Evolutionary conservation across 331 rosid genomes (phyloP).

Genomic region (Acacia concinna): DNA sequence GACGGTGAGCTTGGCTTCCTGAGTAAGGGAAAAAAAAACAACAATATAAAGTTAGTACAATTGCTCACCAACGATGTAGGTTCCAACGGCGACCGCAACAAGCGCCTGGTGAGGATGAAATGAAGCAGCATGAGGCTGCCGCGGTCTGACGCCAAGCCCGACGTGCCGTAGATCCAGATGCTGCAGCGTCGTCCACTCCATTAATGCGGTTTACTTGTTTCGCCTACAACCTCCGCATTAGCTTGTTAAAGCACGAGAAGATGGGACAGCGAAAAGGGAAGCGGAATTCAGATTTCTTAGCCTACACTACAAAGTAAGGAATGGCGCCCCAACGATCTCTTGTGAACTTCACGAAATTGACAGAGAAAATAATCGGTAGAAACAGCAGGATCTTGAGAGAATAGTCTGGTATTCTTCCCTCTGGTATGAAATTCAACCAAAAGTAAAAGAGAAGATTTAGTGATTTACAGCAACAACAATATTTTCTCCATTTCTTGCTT

Average conservation of each 20-base stretch:
- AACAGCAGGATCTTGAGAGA: slow-evolving; percentile 13
- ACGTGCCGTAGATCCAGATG: slow-evolving; percentile 97
- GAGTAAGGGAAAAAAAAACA: background rate
- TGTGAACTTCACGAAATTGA: slow-evolving; percentile 17
- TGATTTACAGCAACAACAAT: background rate
- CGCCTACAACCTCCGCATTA: slow-evolving; percentile 33
- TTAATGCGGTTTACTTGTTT: slow-evolving; percentile 28
- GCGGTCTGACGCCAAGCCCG: slow-evolving; percentile 60
- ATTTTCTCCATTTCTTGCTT: background rate
- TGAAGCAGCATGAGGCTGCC: slow-evolving; percentile 90
- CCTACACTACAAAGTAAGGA: background rate
- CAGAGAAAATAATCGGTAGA: slow-evolving; percentile 5
- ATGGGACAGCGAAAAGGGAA: slow-evolving; percentile 8
- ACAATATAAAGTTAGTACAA: background rate
- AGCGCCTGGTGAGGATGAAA: slow-evolving; percentile 94
- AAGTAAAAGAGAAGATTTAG: background rate
- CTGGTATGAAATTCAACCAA: background rate
- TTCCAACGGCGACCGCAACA: slow-evolving; percentile 90
- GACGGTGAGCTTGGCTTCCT: background rate
- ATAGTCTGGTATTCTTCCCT: background rate
- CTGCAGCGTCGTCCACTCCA: slow-evolving; percentile 99
- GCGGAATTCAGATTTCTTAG: slow-evolving; percentile 32
- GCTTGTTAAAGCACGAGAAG: slow-evolving; percentile 10
- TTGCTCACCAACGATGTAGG: slow-evolving; percentile 76
- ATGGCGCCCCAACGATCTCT: background rate